Base-by-base conservation (phyloP, 768 basidiomycete genomes). In the Leccinum barrowsii region DNA sequence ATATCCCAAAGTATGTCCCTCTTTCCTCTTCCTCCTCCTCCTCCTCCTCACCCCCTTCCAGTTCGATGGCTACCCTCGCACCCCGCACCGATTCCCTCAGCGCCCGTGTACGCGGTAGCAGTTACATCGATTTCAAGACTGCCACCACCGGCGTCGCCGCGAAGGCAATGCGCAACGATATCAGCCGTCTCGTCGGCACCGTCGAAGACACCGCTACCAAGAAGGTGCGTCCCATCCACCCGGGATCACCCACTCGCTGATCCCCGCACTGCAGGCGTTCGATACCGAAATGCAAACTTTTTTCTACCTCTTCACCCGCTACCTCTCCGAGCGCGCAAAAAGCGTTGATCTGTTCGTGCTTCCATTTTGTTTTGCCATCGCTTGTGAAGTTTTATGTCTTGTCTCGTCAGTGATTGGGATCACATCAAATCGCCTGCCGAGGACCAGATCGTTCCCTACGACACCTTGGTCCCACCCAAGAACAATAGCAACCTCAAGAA, bases 151-250 rank as follows among this genome's bases (percentile, higher is more conserved):
- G 92, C 64, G 88, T 94, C 63, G 89, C 92, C 26, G 90, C 92
- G 65, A 98, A 97, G 80, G 82, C 94, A 56, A 98, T 98, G 96
- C 87, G 94, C 80, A 97, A 98, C 73, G 97, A 98, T 80, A 89
- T 99, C 77, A 89, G 89, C 74, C 85, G 85, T 70, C 90, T 99
- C 82, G 93, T 98, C 69, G 79, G 82, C 71, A 88, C 87, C 61
- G 90, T 96, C 70, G 80, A 85, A 62, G 91, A 98, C 63, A 81
- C 84, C 30, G 72, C 80, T 42, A 88, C 89, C 56, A 91, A 90
- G 79, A 92, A 89, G 87, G 95, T 92, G 57, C 55, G 62, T 66
- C 40, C 21, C 46, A 46, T 26, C 19, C 26, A 15, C 47, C 13
- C 55, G 15, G 55, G 24, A 57, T 40, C 50, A 48, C 48, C n/a